A percentile compares a stretch with the other conserved stretches of the same genome.
Evolutionary conservation across 2,329 filamentous ascomycete genomes (phyloP).

Genomic region (Bipolaris sorokiniana): DNA sequence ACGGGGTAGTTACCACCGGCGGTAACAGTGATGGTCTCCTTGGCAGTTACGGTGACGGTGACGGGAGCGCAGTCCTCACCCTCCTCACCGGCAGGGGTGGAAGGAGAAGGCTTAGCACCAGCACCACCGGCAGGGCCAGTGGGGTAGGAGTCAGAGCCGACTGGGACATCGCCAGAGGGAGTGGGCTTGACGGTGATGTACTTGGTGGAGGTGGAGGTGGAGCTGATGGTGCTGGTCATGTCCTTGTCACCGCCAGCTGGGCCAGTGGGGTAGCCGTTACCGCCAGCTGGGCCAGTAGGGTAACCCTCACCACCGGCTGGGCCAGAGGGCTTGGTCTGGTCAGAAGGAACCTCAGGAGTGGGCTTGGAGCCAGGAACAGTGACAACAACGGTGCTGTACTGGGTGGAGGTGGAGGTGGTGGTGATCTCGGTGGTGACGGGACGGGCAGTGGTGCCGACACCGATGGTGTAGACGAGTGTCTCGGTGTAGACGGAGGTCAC

Average conservation of each 20-base stretch:
- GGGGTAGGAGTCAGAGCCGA: slow-evolving; percentile 3
- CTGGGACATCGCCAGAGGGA: slow-evolving; percentile 9
- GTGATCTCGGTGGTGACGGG: slow-evolving; percentile 51
- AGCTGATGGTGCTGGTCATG: slow-evolving; percentile 47
- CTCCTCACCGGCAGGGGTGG: slow-evolving; percentile 19
- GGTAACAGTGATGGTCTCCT: slow-evolving; percentile 50
- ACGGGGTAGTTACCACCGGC: slow-evolving; percentile 20
- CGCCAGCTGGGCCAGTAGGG: slow-evolving; percentile 7
- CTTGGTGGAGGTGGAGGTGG: slow-evolving; percentile 42
- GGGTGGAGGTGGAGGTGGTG: slow-evolving; percentile 40
- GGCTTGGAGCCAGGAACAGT: slow-evolving; percentile 23
- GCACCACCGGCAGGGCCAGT: slow-evolving; percentile 4
- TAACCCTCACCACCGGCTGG: neutral
- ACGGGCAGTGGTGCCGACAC: slow-evolving; percentile 52
- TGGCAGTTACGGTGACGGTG: slow-evolving; percentile 46
- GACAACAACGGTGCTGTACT: slow-evolving; percentile 42
- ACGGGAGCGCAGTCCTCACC: slow-evolving; percentile 40
- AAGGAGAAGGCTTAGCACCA: slow-evolving; percentile 4
- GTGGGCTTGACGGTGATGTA: slow-evolving; percentile 38
- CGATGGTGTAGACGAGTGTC: slow-evolving; percentile 53
- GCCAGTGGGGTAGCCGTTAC: slow-evolving; percentile 8
- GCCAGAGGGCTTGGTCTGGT: neutral
- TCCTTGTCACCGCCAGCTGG: slow-evolving; percentile 8
- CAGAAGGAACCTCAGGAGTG: slow-evolving; percentile 4
- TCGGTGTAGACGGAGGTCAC: slow-evolving; percentile 46